Conservation (phyloP, 768 basidiomycete genomes). For the Cystofilobasidium bisporidii region DNA sequence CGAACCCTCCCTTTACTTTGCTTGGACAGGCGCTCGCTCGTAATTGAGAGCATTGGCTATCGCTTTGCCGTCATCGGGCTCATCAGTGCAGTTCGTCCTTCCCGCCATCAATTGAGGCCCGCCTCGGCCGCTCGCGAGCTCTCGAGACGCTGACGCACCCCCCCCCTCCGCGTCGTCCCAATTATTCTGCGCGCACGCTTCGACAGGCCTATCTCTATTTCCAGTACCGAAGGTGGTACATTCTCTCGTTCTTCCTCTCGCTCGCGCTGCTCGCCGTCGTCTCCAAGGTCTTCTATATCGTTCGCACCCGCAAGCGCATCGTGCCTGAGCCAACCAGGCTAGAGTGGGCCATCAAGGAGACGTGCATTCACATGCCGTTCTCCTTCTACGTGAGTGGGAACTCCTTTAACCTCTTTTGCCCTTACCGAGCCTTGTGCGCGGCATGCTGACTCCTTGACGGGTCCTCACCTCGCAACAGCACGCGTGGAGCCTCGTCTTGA, state of each 20-base stretch:
- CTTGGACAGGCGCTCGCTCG: constrained; percentile 36
- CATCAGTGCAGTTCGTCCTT: constrained; percentile 60
- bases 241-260: constrained; percentile 26
- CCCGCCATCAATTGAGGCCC: constrained; percentile 44
- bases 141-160: no score
- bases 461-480: constrained; percentile 26
- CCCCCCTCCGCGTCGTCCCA: no score
- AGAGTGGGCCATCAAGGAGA: constrained; percentile 12
- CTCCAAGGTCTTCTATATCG: constrained; percentile 22
- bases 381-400: constrained; percentile 55
- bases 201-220: constrained; percentile 24
- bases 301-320: constrained; percentile 11
- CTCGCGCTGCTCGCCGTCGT: constrained; percentile 19
- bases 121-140: background rate
- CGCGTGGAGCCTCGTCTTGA: constrained; percentile 39
- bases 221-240: constrained; percentile 22
- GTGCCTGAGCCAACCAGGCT: constrained; percentile 10
- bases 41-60: constrained; percentile 84
- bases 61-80: constrained; percentile 78
- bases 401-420: background rate
- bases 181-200: no score
- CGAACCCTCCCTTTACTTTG: no score
- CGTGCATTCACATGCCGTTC: constrained; percentile 58
- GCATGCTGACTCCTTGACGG: no score
- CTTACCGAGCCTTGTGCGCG: background rate